These are phyloP conservation scores for Cryphonectria naterciae DNA, from an alignment of 2,329 filamentous ascomycete genomes.

Conservation along the genomic window DNA sequence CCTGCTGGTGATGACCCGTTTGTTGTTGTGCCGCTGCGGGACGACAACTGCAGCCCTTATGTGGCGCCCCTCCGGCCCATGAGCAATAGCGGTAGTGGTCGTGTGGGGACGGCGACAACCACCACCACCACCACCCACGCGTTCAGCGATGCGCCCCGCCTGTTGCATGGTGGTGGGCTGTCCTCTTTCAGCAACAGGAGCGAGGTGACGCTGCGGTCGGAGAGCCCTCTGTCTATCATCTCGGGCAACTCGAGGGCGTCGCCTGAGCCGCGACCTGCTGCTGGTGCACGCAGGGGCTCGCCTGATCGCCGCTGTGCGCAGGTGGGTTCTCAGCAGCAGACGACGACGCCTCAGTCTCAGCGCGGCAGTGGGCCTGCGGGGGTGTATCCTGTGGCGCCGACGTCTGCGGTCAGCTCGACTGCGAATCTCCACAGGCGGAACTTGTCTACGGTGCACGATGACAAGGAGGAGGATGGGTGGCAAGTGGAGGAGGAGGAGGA, in stretches of 20 bases:
- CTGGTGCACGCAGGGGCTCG: background rate
- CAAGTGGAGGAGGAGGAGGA: background rate
- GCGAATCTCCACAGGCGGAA: conserved; percentile 23
- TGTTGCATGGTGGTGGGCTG: background rate
- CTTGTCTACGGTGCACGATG: conserved; percentile 31
- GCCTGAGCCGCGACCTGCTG: conserved; percentile 12
- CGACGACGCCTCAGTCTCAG: background rate
- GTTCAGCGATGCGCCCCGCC: conserved; percentile 2
- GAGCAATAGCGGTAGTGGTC: background rate
- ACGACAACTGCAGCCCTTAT: background rate
- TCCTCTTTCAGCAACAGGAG: background rate
- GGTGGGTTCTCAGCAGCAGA: background rate
- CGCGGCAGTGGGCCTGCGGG: background rate
- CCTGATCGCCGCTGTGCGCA: background rate
- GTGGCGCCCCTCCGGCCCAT: background rate
- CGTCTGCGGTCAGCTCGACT: conserved; percentile 7
- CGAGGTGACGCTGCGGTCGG: conserved; percentile 16
- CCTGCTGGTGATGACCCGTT: conserved; percentile 14
- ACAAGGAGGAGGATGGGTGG: background rate
- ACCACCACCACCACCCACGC: background rate
- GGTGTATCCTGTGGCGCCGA: background rate
- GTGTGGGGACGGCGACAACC: background rate
- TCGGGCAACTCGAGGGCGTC: conserved; percentile 24
- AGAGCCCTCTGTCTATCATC: conserved; percentile 24
- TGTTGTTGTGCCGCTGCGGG: conserved; percentile 13